Evolutionary conservation across 179 eudicot genomes (phyloP).

Genomic region (Gypsophila paniculata): DNA sequence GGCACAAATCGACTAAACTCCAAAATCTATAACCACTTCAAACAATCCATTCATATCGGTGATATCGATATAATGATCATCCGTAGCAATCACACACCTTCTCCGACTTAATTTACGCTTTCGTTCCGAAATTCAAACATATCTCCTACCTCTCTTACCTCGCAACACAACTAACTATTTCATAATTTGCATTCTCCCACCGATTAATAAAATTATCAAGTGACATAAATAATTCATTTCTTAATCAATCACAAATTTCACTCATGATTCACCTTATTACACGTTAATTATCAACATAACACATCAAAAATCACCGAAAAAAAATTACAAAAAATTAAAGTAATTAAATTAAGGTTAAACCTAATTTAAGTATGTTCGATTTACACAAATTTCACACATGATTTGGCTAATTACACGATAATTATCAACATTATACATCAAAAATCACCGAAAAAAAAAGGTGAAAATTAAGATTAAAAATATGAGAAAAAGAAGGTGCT

Average conservation of each 20-base stretch:
- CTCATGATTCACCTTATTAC: not conserved
- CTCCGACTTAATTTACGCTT: not conserved
- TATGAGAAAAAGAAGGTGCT: slow-evolving; percentile 17
- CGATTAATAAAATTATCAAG: not conserved
- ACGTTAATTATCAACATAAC: not conserved
- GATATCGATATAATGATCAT: too few species aligned
- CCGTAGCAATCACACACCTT: not conserved
- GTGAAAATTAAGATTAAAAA: not conserved
- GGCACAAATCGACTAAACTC: not conserved
- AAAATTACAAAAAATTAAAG: too few species aligned
- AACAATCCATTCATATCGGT: not conserved
- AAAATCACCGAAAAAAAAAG: not conserved
- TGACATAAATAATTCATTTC: not conserved
- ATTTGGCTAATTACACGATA: too few species aligned
- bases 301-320: too few species aligned
- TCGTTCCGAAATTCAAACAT: not conserved
- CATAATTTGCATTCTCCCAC: too few species aligned
- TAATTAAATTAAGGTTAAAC: too few species aligned
- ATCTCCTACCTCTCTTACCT: too few species aligned
- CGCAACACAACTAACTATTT: too few species aligned
- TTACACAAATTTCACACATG: not conserved
- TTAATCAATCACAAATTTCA: not conserved
- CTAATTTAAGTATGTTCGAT: too few species aligned
- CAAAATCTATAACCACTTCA: not conserved
- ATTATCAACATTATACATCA: not conserved